Conservation (phyloP, 139 green algal genomes). For the Coelastrella sp. region DNA sequence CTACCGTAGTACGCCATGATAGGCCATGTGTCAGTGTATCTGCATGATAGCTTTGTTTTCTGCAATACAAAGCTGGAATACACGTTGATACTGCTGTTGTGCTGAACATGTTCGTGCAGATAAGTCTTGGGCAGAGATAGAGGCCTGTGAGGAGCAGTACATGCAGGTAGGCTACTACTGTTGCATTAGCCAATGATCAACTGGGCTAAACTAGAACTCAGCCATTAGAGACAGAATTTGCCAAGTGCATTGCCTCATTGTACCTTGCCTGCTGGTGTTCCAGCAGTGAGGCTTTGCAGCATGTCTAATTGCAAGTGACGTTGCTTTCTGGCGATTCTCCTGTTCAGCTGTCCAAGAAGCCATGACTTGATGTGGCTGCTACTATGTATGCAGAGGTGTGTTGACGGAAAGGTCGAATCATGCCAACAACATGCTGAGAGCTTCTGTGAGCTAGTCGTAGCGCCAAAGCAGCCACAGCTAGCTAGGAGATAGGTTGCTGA, state of each 20-base stretch:
- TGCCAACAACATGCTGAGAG: conserved; percentile 25
- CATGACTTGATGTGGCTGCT: background rate
- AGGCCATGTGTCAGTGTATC: no score
- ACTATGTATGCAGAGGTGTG: conserved; percentile 5
- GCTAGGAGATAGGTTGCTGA: background rate
- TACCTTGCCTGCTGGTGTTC: no score
- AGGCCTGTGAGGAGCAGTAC: conserved; percentile 15
- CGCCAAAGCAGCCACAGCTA: background rate
- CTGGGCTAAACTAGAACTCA: background rate
- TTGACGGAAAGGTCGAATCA: background rate
- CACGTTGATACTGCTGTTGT: background rate
- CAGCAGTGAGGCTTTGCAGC: no score
- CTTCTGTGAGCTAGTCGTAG: conserved; percentile 24
- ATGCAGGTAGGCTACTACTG: conserved; percentile 13
- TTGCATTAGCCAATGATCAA: no score
- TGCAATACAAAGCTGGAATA: background rate
- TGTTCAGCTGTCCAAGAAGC: no score
- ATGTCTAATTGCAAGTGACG: no score
- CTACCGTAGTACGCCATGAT: no score
- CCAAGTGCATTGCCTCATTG: no score
- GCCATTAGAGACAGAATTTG: no score
- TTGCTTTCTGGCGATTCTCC: no score
- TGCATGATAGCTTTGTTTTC: no score
- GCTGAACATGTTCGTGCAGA: background rate
- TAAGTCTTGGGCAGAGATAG: conserved; percentile 26